phyloP scores from a whole-genome alignment of 1,284 basidiomycete species.

The Trichosporon faecale region DNA sequence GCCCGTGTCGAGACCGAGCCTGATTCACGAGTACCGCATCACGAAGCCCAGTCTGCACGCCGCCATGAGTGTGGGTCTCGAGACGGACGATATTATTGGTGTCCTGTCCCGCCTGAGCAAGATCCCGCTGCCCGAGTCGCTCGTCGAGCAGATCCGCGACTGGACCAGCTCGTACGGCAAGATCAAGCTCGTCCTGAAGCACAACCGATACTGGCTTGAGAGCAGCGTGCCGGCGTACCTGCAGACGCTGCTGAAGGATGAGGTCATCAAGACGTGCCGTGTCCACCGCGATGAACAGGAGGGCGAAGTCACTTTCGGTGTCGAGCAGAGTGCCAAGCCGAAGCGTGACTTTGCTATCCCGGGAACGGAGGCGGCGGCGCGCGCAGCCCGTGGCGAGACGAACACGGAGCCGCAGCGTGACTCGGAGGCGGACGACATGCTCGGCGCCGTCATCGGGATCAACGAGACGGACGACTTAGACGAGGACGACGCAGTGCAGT shows the following conservation, averaged over 20 bases:
- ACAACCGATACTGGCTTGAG: conserved; percentile 94
- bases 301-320: conserved; percentile 64
- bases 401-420: conserved; percentile 20
- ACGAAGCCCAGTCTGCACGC: conserved; percentile 97
- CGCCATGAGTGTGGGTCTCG: conserved; percentile 94
- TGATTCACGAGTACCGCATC: conserved; percentile 99
- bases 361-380: conserved; percentile 59
- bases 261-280: conserved; percentile 59
- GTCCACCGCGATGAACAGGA: conserved; percentile 38
- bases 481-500: conserved; percentile 91
- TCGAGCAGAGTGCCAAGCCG: conserved; percentile 70
- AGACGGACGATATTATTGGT: conserved; percentile 98
- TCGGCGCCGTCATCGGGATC: conserved; percentile 81
- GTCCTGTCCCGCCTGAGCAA: conserved; percentile 85
- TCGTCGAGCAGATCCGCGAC: conserved; percentile 78
- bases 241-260: conserved; percentile 78
- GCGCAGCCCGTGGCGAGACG: conserved; percentile 35
- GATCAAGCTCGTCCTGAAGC: conserved; percentile 92
- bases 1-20: conserved; percentile 94
- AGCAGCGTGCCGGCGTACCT: conserved; percentile 88
- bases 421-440: conserved; percentile 52
- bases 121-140: conserved; percentile 83
- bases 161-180: conserved; percentile 93
- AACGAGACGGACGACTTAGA: conserved; percentile 86
- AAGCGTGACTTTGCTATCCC: conserved; percentile 76